A percentile compares a stretch with the other conserved stretches of the same genome.
These are phyloP conservation scores for Phytophthora constricta DNA, from an alignment of 352 stramenopile genomes.

Conservation along the genomic window DNA sequence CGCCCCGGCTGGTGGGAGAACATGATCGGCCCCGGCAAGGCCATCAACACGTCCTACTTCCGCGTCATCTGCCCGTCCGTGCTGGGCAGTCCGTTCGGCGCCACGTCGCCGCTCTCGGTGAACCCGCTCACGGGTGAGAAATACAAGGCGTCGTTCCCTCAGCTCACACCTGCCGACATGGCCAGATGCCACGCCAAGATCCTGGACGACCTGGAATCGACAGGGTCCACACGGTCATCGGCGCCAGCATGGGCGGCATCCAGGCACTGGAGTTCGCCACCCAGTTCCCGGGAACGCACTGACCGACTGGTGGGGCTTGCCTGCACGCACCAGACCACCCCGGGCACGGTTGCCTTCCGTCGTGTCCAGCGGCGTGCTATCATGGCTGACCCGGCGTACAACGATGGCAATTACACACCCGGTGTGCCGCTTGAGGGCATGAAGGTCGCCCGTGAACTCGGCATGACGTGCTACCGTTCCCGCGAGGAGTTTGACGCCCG, in stretches of 20 bases:
- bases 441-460: constrained; percentile 85
- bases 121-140: constrained; percentile 68
- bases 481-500: constrained; percentile 86
- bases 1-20: constrained; percentile 89
- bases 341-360: constrained; percentile 84
- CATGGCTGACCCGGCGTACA: constrained; percentile 76
- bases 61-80: constrained; percentile 87
- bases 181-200: constrained; percentile 78
- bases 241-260: constrained; percentile 89
- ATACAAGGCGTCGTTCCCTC: constrained; percentile 80
- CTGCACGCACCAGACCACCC: constrained; percentile 88
- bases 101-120: constrained; percentile 71
- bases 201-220: constrained; percentile 79
- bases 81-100: constrained; percentile 86
- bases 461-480: constrained; percentile 91
- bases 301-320: constrained; percentile 78
- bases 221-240: constrained; percentile 83
- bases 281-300: constrained; percentile 78
- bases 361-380: constrained; percentile 87
- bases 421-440: constrained; percentile 74
- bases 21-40: constrained; percentile 86
- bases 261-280: constrained; percentile 88
- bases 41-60: constrained; percentile 91
- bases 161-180: constrained; percentile 88
- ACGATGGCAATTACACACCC: constrained; percentile 78